Evolutionary conservation across 1,284 basidiomycete genomes (phyloP).

Genomic region (Malassezia furfur): DNA sequence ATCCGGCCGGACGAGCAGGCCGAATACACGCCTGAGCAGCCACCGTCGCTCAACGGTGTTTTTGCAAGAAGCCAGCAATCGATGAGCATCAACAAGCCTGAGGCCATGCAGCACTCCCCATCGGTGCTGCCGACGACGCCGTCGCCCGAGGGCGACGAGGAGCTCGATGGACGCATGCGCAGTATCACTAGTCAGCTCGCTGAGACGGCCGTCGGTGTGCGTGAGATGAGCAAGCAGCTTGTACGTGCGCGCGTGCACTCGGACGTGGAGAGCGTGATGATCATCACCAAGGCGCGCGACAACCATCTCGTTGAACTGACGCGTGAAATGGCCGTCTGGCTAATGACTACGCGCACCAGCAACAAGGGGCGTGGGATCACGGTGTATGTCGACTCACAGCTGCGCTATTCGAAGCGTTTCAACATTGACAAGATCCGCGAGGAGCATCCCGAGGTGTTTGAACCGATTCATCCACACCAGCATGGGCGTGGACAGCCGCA

Average conservation of each 20-base stretch:
- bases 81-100: background rate
- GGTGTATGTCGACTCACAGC: conserved; percentile 82
- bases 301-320: conserved; percentile 92
- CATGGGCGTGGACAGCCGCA: background rate
- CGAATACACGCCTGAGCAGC: conserved; percentile 5
- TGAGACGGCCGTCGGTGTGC: conserved; percentile 89
- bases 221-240: conserved; percentile 98
- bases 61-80: background rate
- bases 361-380: conserved; percentile 32
- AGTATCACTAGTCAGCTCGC: conserved; percentile 78
- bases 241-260: conserved; percentile 84
- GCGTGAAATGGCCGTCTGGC: conserved; percentile 65
- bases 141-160: conserved; percentile 26
- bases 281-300: conserved; percentile 96
- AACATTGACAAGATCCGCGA: conserved; percentile 77
- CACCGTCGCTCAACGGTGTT: conserved; percentile 9
- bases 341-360: conserved; percentile 36
- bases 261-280: conserved; percentile 82
- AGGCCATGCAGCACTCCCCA: background rate
- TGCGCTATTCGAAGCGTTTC: conserved; percentile 83
- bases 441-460: conserved; percentile 80
- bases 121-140: background rate
- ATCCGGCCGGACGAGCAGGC: background rate
- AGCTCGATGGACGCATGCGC: conserved; percentile 62
- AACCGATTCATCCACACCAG: conserved; percentile 52